Evolutionary conservation across 805 yeast species (phyloP), one percentile per base, ranked within the genome.

Genomic region (Hanseniaspora mollemarum): DNA sequence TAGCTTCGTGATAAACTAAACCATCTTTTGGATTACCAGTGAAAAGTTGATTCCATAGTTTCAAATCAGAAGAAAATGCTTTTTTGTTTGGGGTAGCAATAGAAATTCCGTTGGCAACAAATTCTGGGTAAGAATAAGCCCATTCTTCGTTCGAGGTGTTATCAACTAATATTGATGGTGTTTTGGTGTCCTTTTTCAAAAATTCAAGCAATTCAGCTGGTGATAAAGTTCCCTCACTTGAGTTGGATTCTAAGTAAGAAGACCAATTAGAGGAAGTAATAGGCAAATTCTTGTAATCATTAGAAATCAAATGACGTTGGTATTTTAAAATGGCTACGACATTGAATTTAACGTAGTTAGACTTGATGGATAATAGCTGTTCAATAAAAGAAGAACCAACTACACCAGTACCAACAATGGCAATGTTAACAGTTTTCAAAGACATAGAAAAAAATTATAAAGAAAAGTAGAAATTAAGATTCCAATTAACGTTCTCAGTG

Each of bases 61-160:
- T 65, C 55, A 83, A 67, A 51, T 78, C 82, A 39, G 87, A 74
- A 9, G 96, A 87, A 63, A 92, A 92, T 0, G 94, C 99, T 74
- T 92, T 92, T 69, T 92, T 92, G 75, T 92, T 92, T 58, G 99
- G 99, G 41, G 99, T 92, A 18, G 97, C 98, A 60, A 92, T 78
- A 41, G 96, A 87, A 57, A 92, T 80, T 35, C 95, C 95, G 54
- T 72, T 76, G 57, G 74, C 66, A 55, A 90, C 71, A 60, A 92
- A 80, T 36, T 71, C 66, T 41, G 95, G 84, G 67, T 92, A 92
- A 49, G 77, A 75, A 40, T 75, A 73, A 42, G 97, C 95, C 58
- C 90, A 69, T 6, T 74, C 63, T 56, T 77, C 84, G 66, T 81
- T 84, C 28, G 97, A 87, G 45, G 99, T 92, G 75, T 92, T 92